A percentile compares a stretch with the other conserved stretches of the same genome.
Conservation (phyloP, 352 stramenopile species). For the Phytopythium ostracodes region DNA sequence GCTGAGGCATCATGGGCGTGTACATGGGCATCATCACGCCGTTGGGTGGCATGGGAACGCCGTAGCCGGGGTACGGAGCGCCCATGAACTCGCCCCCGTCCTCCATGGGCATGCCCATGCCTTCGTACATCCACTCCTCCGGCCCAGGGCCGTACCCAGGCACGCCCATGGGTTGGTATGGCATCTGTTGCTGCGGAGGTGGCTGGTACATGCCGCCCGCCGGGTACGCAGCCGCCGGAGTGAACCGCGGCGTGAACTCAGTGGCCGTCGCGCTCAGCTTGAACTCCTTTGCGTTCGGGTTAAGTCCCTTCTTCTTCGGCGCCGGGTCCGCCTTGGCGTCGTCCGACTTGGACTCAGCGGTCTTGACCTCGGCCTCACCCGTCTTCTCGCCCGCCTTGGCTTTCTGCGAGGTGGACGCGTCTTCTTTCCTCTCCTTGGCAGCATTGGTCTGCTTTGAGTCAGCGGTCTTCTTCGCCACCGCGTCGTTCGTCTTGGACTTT, state of each 20-base stretch:
- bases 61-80: conserved; percentile 66
- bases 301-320: conserved; percentile 65
- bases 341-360: conserved; percentile 9
- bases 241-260: conserved; percentile 69
- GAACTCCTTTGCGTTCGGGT: conserved; percentile 86
- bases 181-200: conserved; percentile 27
- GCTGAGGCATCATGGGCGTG: conserved; percentile 62
- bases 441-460: neutral
- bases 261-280: conserved; percentile 65
- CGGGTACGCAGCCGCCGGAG: conserved; percentile 30
- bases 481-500: conserved; percentile 13
- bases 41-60: conserved; percentile 48
- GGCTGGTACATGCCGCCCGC: conserved; percentile 29
- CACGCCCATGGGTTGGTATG: conserved; percentile 37
- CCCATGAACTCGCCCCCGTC: conserved; percentile 45
- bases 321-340: conserved; percentile 18
- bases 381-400: conserved; percentile 6
- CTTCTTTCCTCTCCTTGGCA: conserved; percentile 1
- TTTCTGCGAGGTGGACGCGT: neutral
- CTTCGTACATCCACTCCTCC: conserved; percentile 80
- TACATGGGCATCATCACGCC: conserved; percentile 35
- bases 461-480: conserved; percentile 5
- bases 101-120: conserved; percentile 32
- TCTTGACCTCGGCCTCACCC: neutral
- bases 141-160: conserved; percentile 39